These are phyloP conservation scores for Pestalotiopsis sp. DNA, from an alignment of 2,329 filamentous ascomycete species.

Conservation along the genomic window DNA sequence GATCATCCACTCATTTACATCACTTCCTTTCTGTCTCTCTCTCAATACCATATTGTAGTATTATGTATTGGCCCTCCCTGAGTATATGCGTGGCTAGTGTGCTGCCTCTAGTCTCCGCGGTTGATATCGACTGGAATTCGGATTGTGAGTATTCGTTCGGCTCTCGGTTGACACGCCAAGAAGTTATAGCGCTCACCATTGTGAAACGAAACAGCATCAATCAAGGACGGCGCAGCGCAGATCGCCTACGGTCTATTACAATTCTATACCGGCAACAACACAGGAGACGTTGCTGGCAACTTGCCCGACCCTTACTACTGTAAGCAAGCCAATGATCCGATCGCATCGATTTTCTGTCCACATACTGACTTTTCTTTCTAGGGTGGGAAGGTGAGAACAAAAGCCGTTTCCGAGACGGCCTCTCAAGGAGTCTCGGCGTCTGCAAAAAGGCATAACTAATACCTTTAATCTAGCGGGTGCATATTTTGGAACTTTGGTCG, in stretches of 20 bases:
- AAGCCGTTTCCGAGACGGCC: neutral
- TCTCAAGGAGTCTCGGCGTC: neutral
- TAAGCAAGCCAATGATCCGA: slow-evolving; percentile 27
- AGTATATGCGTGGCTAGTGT: slow-evolving; percentile 1
- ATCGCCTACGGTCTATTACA: slow-evolving; percentile 21
- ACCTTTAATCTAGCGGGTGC: slow-evolving; percentile 32
- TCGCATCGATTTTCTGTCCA: neutral
- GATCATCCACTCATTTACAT: neutral
- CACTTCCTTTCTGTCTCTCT: neutral
- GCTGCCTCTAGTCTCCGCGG: slow-evolving; percentile 17
- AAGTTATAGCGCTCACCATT: slow-evolving; percentile 9
- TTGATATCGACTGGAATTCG: slow-evolving; percentile 20
- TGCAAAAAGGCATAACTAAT: neutral
- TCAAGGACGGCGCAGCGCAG: slow-evolving; percentile 18
- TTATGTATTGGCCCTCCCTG: slow-evolving; percentile 3
- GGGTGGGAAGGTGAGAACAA: slow-evolving; percentile 10
- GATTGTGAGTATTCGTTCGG: slow-evolving; percentile 9
- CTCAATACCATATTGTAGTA: neutral
- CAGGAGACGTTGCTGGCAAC: slow-evolving; percentile 21
- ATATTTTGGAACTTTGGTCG: slow-evolving; percentile 55
- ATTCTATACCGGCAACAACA: slow-evolving; percentile 22
- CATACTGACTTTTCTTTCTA: neutral
- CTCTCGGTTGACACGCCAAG: neutral
- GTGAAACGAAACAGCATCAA: slow-evolving; percentile 13
- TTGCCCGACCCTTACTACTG: slow-evolving; percentile 45